Evolutionary conservation across 148 eudicot genomes (phyloP), one percentile per base, ranked within the genome.

Genomic region (Nepenthes mirabilis): DNA sequence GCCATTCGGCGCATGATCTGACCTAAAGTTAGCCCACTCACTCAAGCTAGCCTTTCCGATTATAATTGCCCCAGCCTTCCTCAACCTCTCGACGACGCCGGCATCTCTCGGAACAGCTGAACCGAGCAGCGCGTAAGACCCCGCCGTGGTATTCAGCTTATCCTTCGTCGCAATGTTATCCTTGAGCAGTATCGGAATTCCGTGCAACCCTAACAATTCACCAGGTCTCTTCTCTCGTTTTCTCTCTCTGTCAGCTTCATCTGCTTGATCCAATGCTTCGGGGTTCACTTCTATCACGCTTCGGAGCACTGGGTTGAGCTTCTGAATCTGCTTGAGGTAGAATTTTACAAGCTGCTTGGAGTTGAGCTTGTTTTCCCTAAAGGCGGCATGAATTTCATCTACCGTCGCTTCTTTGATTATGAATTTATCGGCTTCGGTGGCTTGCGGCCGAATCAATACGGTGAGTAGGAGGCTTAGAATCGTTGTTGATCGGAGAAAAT

Each of bases 291-390:
- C 80, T 4, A 77, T 66, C 9, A 77, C 80, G 2, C 66, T 73
- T 45, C 64, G 49, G 2, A 79, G 72, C 7, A 7, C 40, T 4
- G 86, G 83, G 65, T 81, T 84, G 14, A 86, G 80, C 43, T 55
- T 45, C 6, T 70, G 52, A 65, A 86, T 83, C 53, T 58, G 76
- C n/a, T 50, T 37, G 6, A 86, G 61, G 80, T 86, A 86, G 63
- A 68, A 75, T 32, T 72, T 65, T 14, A 81, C 84, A 5, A 86
- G 74, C 34, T 77, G 73, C 6, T 66, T 58, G 14, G 90, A 81
- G 2, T 74, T 82, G 56, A 84, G 86, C 60, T 73, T 62, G 12
- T 72, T 68, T 6, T 72, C 49, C 37, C 68, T n/a, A 65, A 84
- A 82, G 7, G 86, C 86, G 0, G 47, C 58, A 36, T 79, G 86